A percentile compares a stretch with the other conserved stretches of the same genome.
phyloP scores from a whole-genome alignment of 345 rosid genomes.

The Iberis pinnata region DNA sequence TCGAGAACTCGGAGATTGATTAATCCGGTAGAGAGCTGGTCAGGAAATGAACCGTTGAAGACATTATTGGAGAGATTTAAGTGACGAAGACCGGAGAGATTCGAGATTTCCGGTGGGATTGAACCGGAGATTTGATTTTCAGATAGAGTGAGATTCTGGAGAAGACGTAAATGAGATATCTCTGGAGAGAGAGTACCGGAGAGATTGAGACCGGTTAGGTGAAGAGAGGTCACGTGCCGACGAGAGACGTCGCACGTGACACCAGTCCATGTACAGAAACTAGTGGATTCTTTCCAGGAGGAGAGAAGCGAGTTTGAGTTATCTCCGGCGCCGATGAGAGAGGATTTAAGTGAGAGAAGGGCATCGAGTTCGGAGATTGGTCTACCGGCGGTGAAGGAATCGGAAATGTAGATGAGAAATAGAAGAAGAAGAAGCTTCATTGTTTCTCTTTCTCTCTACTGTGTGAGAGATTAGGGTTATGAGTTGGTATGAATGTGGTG shows the following conservation, averaged over 20 bases:
- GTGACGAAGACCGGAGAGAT: constrained; percentile 47
- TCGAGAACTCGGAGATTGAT: constrained; percentile 66
- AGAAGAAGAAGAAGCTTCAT: constrained; percentile 48
- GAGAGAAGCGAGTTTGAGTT: constrained; percentile 48
- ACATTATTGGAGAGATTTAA: constrained; percentile 73
- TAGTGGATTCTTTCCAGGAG: constrained; percentile 53
- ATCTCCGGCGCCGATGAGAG: constrained; percentile 38
- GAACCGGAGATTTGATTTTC: constrained; percentile 59
- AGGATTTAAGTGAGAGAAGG: constrained; percentile 67
- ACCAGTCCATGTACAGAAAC: constrained; percentile 55
- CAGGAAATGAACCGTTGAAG: constrained; percentile 69
- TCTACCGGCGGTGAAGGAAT: constrained; percentile 29
- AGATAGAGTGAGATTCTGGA: constrained; percentile 53
- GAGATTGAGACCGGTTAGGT: constrained; percentile 61
- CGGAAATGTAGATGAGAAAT: constrained; percentile 42
- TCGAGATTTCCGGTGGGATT: constrained; percentile 54
- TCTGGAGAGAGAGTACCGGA: constrained; percentile 63
- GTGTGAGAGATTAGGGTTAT: constrained; percentile 23
- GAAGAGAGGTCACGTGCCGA: constrained; percentile 55
- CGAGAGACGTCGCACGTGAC: constrained; percentile 62
- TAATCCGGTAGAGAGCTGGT: constrained; percentile 43
- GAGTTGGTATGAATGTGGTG: constrained; percentile 12
- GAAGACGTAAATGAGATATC: constrained; percentile 48
- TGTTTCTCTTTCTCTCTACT: constrained; percentile 3
- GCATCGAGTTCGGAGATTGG: constrained; percentile 54